Conservation (phyloP, 2,329 filamentous ascomycete species). For the Exophiala spinifera region DNA sequence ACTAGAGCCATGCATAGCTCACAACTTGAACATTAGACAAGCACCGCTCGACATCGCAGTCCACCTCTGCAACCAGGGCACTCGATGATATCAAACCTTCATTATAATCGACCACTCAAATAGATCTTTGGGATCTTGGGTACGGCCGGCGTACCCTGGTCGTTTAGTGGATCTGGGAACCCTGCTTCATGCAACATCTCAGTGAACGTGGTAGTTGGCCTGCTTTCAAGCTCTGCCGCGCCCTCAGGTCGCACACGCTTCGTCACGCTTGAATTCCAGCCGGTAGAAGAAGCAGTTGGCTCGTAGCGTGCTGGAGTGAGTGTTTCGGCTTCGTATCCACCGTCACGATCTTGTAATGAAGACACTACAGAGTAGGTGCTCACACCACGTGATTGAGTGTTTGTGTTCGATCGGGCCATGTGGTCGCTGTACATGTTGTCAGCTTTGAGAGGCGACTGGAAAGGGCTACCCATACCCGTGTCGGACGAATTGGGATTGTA, state of each 20-base stretch:
- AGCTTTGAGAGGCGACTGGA: constrained; percentile 24
- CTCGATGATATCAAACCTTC: constrained; percentile 3
- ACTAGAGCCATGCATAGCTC: too few species aligned
- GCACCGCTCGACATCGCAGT: too few species aligned
- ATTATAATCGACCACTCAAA: constrained; percentile 9
- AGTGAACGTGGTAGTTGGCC: constrained; percentile 27
- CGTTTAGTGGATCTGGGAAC: constrained; percentile 25
- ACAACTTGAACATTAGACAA: too few species aligned
- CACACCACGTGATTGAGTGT: constrained; percentile 10
- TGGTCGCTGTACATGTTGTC: constrained; percentile 10
- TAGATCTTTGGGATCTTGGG: constrained; percentile 25
- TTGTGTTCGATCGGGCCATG: background rate
- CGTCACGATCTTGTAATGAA: constrained; percentile 6
- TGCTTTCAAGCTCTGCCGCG: constrained; percentile 10
- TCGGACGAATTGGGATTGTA: background rate
- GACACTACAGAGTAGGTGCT: constrained; percentile 18
- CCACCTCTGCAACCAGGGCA: too few species aligned
- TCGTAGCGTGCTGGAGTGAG: constrained; percentile 26
- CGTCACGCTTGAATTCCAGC: constrained; percentile 6
- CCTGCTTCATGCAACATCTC: constrained; percentile 28
- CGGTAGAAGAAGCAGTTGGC: background rate
- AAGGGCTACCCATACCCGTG: constrained; percentile 25
- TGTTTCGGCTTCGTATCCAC: constrained; percentile 4
- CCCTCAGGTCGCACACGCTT: constrained; percentile 10
- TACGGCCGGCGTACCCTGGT: constrained; percentile 20